Evolutionary conservation across 257 asterid genomes (phyloP).

Genomic region (Gentiana dahurica): DNA sequence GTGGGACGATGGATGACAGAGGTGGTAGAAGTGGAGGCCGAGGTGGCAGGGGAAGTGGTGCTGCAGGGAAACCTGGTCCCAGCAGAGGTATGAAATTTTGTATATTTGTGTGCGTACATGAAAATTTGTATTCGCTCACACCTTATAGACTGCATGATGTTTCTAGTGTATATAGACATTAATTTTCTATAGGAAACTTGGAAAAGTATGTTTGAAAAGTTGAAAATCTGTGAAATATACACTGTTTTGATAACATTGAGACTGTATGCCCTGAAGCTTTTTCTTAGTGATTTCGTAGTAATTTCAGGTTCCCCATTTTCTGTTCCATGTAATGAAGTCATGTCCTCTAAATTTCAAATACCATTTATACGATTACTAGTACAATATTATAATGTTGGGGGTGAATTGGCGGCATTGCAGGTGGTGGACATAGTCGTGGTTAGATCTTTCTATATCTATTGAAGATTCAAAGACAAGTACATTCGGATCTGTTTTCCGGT

Average conservation of each 20-base stretch:
- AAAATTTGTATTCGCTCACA: neutral
- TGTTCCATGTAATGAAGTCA: neutral
- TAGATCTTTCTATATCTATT: conserved; percentile 9
- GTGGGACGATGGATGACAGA: conserved; percentile 32
- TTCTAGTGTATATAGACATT: neutral
- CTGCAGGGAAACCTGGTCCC: conserved; percentile 29
- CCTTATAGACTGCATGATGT: neutral
- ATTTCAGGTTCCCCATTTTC: no score
- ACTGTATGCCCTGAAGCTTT: neutral
- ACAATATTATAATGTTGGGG: neutral
- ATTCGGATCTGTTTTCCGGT: conserved; percentile 11
- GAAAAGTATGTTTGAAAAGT: neutral
- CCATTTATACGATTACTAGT: no score
- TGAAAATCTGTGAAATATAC: neutral
- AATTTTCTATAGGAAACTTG: neutral
- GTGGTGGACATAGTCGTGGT: conserved; percentile 43
- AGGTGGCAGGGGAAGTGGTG: conserved; percentile 33
- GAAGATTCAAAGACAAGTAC: neutral
- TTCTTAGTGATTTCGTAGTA: no score
- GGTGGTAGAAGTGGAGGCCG: conserved; percentile 40
- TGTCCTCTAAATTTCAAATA: neutral
- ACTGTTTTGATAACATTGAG: neutral
- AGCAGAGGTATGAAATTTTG: conserved; percentile 26
- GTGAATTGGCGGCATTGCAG: conserved; percentile 14
- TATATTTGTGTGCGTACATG: neutral